Evolutionary conservation across 2,329 filamentous ascomycete species (phyloP).

Genomic region (Neofusicoccum cordaticola): DNA sequence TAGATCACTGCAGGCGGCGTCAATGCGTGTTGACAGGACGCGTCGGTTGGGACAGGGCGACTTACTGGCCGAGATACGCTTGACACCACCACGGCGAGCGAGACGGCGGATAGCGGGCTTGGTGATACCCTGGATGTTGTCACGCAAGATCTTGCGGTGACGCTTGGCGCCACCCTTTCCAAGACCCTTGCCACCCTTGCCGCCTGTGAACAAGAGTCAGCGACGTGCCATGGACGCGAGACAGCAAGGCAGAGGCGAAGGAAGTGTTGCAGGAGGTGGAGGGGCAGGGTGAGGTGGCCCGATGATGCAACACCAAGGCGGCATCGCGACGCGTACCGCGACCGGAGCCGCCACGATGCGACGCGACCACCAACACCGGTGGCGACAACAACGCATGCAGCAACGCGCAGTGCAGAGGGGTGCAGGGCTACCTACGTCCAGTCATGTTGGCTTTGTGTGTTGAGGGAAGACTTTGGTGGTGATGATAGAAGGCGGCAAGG

Average conservation of each 20-base stretch:
- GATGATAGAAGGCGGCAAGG: slow-evolving; percentile 24
- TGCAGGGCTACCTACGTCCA: slow-evolving; percentile 44
- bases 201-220: slow-evolving; percentile 62
- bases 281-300: slow-evolving; percentile 16
- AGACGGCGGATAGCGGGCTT: slow-evolving; percentile 99
- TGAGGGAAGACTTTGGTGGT: slow-evolving; percentile 8
- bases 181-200: slow-evolving; percentile 96
- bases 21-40: slow-evolving; percentile 13
- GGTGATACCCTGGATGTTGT: slow-evolving; percentile 99
- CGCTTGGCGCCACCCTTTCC: slow-evolving; percentile 98
- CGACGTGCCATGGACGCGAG: slow-evolving; percentile 21
- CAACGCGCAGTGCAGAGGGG: slow-evolving; percentile 6
- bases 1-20: slow-evolving; percentile 62
- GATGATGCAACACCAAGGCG: slow-evolving; percentile 17
- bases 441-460: slow-evolving; percentile 46
- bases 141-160: slow-evolving; percentile 97
- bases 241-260: background rate
- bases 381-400: slow-evolving; percentile 11
- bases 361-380: slow-evolving; percentile 9
- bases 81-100: slow-evolving; percentile 98
- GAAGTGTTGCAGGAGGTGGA: background rate
- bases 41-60: slow-evolving; percentile 23
- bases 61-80: slow-evolving; percentile 97
- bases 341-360: slow-evolving; percentile 19
- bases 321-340: slow-evolving; percentile 14